Evolutionary conservation across 208 protist species (phyloP).

Genomic region (Trypanosoma scelopori): DNA sequence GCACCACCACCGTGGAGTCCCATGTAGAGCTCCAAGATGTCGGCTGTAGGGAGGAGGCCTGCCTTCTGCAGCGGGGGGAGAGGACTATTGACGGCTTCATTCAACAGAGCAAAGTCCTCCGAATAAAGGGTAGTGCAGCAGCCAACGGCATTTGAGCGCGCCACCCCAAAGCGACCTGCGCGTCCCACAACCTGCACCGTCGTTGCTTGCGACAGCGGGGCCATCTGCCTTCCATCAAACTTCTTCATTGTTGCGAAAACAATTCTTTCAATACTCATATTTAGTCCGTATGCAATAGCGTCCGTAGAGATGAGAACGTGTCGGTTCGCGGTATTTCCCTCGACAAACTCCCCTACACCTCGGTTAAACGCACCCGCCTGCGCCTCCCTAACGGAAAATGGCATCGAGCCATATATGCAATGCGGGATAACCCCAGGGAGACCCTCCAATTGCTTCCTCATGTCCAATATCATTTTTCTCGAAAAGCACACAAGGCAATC

Average conservation of each 20-base stretch:
- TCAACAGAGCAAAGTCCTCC: slow-evolving; percentile 39
- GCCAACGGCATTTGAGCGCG: slow-evolving; percentile 43
- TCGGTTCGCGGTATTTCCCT: slow-evolving; percentile 26
- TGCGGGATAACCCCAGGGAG: slow-evolving; percentile 50
- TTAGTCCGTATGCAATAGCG: slow-evolving; percentile 95
- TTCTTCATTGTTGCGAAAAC: slow-evolving; percentile 82
- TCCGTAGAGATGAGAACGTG: slow-evolving; percentile 92
- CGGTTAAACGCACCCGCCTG: slow-evolving; percentile 89
- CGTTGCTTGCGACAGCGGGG: slow-evolving; percentile 36
- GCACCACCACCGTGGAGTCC: slow-evolving; percentile 41
- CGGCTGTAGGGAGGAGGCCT: slow-evolving; percentile 68
- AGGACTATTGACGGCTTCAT: slow-evolving; percentile 25
- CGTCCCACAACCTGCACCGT: slow-evolving; percentile 87
- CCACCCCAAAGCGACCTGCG: slow-evolving; percentile 79
- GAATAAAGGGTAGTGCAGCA: slow-evolving; percentile 64
- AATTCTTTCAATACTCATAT: slow-evolving; percentile 92
- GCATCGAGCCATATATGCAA: slow-evolving; percentile 93
- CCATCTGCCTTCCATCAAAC: slow-evolving; percentile 71
- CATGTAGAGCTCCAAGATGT: slow-evolving; percentile 75
- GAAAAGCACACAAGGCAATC: slow-evolving; percentile 91
- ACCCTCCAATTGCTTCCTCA: slow-evolving; percentile 43
- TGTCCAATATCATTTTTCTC: slow-evolving; percentile 58
- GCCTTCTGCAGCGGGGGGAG: slow-evolving; percentile 35
- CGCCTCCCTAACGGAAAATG: slow-evolving; percentile 79
- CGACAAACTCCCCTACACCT: slow-evolving; percentile 30